These are phyloP conservation scores for Colletotrichum tropicale DNA, from an alignment of 2,329 filamentous ascomycete species.

Conservation along the genomic window DNA sequence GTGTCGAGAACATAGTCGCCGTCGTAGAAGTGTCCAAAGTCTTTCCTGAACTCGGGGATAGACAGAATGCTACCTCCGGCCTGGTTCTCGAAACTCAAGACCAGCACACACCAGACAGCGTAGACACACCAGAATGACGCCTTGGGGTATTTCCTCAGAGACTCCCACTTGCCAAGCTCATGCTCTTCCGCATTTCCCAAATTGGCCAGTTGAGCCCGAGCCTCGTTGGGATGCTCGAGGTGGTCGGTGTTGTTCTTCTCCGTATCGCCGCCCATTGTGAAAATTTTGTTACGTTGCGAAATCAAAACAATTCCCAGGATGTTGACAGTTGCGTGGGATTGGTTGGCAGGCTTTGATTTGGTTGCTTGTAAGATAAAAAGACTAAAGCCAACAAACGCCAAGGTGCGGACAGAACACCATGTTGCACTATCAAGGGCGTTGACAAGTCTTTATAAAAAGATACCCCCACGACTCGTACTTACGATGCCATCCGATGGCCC, in stretches of 20 bases:
- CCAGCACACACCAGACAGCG: constrained; percentile 41
- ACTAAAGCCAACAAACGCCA: not conserved
- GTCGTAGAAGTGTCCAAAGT: constrained; percentile 42
- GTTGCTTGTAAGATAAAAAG: not conserved
- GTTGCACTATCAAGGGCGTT: not conserved
- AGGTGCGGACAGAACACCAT: not conserved
- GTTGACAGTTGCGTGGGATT: not conserved
- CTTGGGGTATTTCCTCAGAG: constrained; percentile 28
- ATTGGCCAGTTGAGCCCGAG: constrained; percentile 9
- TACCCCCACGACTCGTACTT: not conserved
- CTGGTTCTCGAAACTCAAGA: constrained; percentile 45
- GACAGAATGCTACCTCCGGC: constrained; percentile 43
- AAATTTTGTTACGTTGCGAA: not conserved
- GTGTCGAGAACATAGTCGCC: constrained; percentile 42
- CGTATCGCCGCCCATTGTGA: not conserved
- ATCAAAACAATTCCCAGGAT: not conserved
- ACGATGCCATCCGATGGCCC: not conserved
- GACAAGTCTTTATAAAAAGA: constrained; percentile 6
- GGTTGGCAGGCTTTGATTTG: not conserved
- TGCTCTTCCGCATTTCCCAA: constrained; percentile 31
- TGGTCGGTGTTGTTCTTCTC: constrained; percentile 1
- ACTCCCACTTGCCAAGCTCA: constrained; percentile 22
- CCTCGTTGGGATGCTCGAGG: not conserved
- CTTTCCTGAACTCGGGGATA: constrained; percentile 48
- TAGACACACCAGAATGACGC: constrained; percentile 39